Conservation (phyloP, 805 yeast species). For the Pichia deserticola region DNA sequence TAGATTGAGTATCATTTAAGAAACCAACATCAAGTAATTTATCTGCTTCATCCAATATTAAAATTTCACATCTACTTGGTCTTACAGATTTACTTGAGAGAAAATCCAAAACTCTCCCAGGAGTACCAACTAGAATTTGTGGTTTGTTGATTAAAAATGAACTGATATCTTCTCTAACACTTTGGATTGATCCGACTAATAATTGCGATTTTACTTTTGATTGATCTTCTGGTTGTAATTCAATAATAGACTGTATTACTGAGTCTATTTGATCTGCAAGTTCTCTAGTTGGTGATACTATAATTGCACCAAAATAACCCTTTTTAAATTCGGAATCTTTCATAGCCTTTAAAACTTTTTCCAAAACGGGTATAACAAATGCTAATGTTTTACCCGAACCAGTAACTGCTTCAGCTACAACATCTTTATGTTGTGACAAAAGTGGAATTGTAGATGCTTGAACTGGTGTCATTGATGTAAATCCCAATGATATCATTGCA, state of each 20-base stretch:
- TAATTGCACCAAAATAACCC: constrained; percentile 65
- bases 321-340: constrained; percentile 32
- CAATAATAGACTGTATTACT: constrained; percentile 56
- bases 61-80: constrained; percentile 57
- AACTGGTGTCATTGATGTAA: constrained; percentile 85
- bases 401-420: constrained; percentile 94
- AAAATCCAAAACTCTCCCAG: constrained; percentile 81
- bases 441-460: constrained; percentile 93
- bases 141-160: constrained; percentile 48
- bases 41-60: constrained; percentile 91
- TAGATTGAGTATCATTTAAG: constrained; percentile 56
- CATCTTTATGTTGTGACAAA: constrained; percentile 79
- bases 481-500: constrained; percentile 71
- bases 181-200: constrained; percentile 55
- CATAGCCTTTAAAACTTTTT: constrained; percentile 40
- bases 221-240: constrained; percentile 44
- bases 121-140: constrained; percentile 82
- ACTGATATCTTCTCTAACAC: constrained; percentile 67
- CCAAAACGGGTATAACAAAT: constrained; percentile 74
- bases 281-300: constrained; percentile 65
- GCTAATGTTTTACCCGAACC: constrained; percentile 98
- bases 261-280: constrained; percentile 60
- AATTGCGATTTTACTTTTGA: constrained; percentile 45
- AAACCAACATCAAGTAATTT: constrained; percentile 75
- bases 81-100: constrained; percentile 51